Base-by-base conservation (phyloP, 441 rosid species). In the Breynia disticha region DNA sequence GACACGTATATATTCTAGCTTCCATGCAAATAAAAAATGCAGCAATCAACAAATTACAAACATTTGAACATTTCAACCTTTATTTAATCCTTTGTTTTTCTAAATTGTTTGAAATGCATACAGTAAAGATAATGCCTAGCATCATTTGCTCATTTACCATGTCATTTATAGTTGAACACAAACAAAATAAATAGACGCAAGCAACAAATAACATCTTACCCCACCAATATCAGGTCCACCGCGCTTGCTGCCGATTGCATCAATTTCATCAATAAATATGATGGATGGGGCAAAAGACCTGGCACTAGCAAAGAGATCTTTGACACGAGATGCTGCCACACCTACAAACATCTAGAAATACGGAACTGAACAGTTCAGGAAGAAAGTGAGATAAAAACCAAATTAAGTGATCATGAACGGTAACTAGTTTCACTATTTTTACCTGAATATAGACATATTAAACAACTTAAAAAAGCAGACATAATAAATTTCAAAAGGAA, bases 211-310 rank as follows among this genome's bases (percentile, higher is more conserved):
- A 20, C 35, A 60, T 59, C 90, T 82, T 77, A 93, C 98, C 82
- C 98, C 97, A 15, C 95, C 97, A 62, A 93, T 82, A 77, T 93
- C 95, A 32, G 98, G 98, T 48, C 97, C 98, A 28, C 97, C 98
- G 61, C 97, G 89, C 72, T 88, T 93, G 80, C 98, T 79, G 35
- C 97, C 98, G 62, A 93, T 88, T 57, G 98, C 98, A 76, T 93
- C 97, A 58, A 93, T 93, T 77, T 93, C 98, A 72, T 93, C 98
- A 48, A 88, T 88, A 60, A 93, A 88, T 57, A 93, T 88, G 60
- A 93, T 86, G 59, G 95, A 88, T 65, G 98, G 97, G 13, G 95
- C 82, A 78, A 73, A 86, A 48, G 98, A 93, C 60, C 98, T 80
- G 50, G 98, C 86, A 70, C 77, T 91, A 53, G 83, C 76, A 72